Evolutionary conservation across 2,329 filamentous ascomycete genomes (phyloP).

Genomic region (Calycina marina): DNA sequence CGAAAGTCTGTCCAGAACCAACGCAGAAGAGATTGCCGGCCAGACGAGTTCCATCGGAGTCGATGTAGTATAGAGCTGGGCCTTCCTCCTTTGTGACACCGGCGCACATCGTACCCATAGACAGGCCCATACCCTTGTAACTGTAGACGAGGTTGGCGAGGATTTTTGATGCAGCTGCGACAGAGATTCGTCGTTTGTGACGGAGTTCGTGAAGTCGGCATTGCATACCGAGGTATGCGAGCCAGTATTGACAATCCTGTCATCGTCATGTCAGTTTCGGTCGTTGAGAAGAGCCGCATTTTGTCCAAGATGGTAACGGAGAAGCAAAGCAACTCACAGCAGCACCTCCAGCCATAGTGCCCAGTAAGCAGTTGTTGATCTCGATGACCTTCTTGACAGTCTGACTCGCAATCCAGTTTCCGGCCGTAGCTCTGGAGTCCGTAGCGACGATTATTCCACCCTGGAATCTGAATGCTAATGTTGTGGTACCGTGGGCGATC

Average conservation of each 20-base stretch:
- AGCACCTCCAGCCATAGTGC: slow-evolving; percentile 96
- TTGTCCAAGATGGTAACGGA: too few relatives aligned
- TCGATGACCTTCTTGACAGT: slow-evolving; percentile 99
- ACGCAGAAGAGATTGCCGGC: slow-evolving; percentile 96
- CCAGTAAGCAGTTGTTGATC: slow-evolving; percentile 86
- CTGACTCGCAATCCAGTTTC: slow-evolving; percentile 98
- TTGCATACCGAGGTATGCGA: slow-evolving; percentile 97
- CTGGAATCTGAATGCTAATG: slow-evolving; percentile 93
- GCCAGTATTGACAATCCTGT: slow-evolving; percentile 98
- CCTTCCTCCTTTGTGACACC: slow-evolving; percentile 93
- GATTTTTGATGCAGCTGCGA: slow-evolving; percentile 95
- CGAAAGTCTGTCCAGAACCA: slow-evolving; percentile 94
- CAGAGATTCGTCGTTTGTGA: slow-evolving; percentile 96
- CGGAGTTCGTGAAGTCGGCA: slow-evolving; percentile 98
- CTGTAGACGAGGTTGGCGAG: slow-evolving; percentile 95
- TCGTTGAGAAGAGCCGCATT: too few relatives aligned
- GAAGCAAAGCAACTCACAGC: slow-evolving; percentile 44
- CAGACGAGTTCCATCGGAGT: slow-evolving; percentile 87
- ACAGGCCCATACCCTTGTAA: slow-evolving; percentile 97
- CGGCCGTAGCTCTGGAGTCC: slow-evolving; percentile 90
- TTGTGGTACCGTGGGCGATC: slow-evolving; percentile 97
- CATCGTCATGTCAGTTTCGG: too few relatives aligned
- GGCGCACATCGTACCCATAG: slow-evolving; percentile 99
- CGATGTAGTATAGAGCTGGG: slow-evolving; percentile 96
- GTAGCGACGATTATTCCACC: slow-evolving; percentile 97